Evolutionary conservation across 2,329 filamentous ascomycete species (phyloP).

Genomic region (Talaromyces albobiverticillius): DNA sequence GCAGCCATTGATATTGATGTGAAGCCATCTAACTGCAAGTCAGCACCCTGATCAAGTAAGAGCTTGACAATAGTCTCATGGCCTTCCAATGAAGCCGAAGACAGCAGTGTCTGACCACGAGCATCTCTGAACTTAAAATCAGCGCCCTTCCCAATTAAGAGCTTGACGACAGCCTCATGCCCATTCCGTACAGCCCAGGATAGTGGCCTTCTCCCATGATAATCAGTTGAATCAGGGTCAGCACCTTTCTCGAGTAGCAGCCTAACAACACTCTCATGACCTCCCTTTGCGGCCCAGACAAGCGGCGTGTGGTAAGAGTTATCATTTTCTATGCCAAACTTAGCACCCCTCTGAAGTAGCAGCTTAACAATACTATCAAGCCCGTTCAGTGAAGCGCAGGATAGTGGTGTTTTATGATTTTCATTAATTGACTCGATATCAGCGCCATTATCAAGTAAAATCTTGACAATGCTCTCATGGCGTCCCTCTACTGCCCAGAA

Average conservation of each 20-base stretch:
- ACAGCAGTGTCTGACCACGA: not conserved
- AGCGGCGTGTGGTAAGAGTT: not conserved
- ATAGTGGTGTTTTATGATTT: not conserved
- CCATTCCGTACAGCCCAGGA: not conserved
- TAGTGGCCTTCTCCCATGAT: not conserved
- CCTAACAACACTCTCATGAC: not conserved
- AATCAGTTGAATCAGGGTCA: not conserved
- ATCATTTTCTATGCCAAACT: not conserved
- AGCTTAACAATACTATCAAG: not conserved
- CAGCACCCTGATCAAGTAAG: not conserved
- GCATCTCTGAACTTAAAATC: not conserved
- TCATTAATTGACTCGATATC: not conserved
- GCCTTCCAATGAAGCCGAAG: not conserved
- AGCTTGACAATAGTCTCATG: not conserved
- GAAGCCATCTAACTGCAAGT: too few species aligned
- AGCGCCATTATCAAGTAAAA: not conserved
- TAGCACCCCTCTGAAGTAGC: not conserved
- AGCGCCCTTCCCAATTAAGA: not conserved
- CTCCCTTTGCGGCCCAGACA: not conserved
- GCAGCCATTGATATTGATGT: too few species aligned
- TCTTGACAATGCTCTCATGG: not conserved
- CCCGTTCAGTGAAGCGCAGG: not conserved
- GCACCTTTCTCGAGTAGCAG: not conserved
- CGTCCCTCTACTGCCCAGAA: not conserved
- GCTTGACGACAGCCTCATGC: not conserved